Percentiles rank a stretch among this genome's conserved stretches.
These are phyloP conservation scores for Rhizopus sp. DNA, from an alignment of 371 early-diverging fungal species.

Conservation along the genomic window DNA sequence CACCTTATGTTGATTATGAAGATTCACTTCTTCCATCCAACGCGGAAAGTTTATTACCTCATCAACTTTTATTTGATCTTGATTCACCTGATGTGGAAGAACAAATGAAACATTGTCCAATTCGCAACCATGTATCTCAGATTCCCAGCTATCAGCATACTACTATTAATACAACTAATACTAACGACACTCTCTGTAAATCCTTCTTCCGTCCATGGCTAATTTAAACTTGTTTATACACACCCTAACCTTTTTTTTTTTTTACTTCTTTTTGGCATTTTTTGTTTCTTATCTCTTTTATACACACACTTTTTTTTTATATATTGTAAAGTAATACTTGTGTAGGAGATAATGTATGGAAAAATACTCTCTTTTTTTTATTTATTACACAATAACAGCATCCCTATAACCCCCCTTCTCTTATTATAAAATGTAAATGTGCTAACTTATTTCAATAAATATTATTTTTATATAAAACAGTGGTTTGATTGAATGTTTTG, in stretches of 20 bases:
- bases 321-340: not conserved
- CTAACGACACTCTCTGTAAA: conserved; percentile 12
- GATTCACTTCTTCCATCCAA: conserved; percentile 29
- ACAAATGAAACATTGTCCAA: conserved; percentile 21
- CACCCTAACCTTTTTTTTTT: not conserved
- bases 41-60: conserved; percentile 40
- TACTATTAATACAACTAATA: conserved; percentile 2
- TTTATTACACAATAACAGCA: not conserved
- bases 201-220: conserved; percentile 29
- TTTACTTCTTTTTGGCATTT: not conserved
- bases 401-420: not conserved
- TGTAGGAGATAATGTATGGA: not conserved
- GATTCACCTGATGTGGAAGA: conserved; percentile 24
- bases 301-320: no score
- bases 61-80: conserved; percentile 33
- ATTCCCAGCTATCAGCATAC: conserved; percentile 2
- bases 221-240: conserved; percentile 8
- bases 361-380: no score
- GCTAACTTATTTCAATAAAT: no score
- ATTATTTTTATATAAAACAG: no score
- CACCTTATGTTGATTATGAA: conserved; percentile 10
- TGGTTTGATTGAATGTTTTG: no score
- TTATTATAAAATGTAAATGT: no score
- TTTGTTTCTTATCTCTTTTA: conserved; percentile 1
- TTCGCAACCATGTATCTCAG: conserved; percentile 23